Evolutionary conservation across 306 rosid species (phyloP).

Genomic region (Vicia sativa): DNA sequence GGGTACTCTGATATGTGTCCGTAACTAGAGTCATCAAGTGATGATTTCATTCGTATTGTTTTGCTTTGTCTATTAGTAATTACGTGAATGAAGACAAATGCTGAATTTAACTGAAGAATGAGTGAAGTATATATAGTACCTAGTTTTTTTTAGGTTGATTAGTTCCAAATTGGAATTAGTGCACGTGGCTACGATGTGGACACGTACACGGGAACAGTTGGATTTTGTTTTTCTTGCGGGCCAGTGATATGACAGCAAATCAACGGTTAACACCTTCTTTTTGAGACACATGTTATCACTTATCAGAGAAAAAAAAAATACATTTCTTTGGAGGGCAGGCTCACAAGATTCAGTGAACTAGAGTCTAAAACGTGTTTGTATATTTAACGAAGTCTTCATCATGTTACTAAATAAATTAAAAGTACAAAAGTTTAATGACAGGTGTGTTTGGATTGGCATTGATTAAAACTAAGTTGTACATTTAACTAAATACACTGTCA

Average conservation of each 20-base stretch:
- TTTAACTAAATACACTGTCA: no score
- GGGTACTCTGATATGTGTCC: neutral
- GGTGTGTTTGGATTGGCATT: no score
- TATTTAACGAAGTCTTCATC: neutral
- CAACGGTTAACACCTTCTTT: constrained; percentile 41
- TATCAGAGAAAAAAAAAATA: neutral
- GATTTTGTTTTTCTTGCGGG: neutral
- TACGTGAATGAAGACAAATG: neutral
- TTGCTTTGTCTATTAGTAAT: neutral
- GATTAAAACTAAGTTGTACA: no score
- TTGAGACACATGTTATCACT: neutral
- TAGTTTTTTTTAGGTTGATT: neutral
- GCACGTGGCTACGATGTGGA: constrained; percentile 50
- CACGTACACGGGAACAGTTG: constrained; percentile 45
- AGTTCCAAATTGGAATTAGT: no score
- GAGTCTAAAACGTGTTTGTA: constrained; percentile 1
- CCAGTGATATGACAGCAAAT: neutral
- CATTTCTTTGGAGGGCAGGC: neutral
- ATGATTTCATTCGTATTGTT: neutral
- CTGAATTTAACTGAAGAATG: neutral
- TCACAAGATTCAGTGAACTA: neutral
- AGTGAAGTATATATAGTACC: neutral
- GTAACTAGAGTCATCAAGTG: neutral
- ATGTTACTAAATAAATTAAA: no score
- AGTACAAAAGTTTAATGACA: no score